Evolutionary conservation across 768 basidiomycete genomes (phyloP).

Genomic region (Tricholoma furcatifolium): DNA sequence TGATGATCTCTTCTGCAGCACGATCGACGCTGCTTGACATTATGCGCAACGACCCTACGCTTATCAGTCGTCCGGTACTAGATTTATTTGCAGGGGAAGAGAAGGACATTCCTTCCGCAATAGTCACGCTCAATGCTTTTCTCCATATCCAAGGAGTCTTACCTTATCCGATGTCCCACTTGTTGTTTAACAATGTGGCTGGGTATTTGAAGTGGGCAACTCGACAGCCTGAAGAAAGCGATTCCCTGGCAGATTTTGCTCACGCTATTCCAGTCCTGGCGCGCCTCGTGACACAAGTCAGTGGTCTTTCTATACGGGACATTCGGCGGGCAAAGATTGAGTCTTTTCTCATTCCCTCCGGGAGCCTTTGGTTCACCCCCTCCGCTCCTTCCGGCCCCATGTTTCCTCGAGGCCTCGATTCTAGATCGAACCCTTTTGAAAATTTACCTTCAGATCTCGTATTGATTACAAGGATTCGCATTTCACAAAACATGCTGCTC

Average conservation of each 20-base stretch:
- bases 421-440: constrained; percentile 34
- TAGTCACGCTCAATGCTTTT: constrained; percentile 53
- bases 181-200: constrained; percentile 67
- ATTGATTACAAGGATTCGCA: constrained; percentile 60
- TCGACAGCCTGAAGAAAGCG: constrained; percentile 38
- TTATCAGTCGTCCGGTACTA: constrained; percentile 62
- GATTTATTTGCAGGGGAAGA: constrained; percentile 56
- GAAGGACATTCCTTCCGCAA: constrained; percentile 44
- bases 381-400: constrained; percentile 55
- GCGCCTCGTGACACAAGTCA: constrained; percentile 60
- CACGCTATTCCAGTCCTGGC: constrained; percentile 58
- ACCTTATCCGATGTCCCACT: constrained; percentile 65
- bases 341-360: constrained; percentile 63
- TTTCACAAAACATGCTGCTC: constrained; percentile 71
- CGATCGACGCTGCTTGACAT: constrained; percentile 57
- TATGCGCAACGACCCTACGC: constrained; percentile 72
- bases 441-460: constrained; percentile 42
- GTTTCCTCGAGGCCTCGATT: constrained; percentile 52
- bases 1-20: constrained; percentile 54
- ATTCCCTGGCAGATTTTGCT: constrained; percentile 52
- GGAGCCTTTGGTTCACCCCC: constrained; percentile 65
- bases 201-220: constrained; percentile 62
- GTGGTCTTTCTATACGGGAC: constrained; percentile 69
- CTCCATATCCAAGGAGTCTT: constrained; percentile 54
- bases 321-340: constrained; percentile 74